Conservation (phyloP, 1,284 basidiomycete species). For the Boletus albobrunnescens region DNA sequence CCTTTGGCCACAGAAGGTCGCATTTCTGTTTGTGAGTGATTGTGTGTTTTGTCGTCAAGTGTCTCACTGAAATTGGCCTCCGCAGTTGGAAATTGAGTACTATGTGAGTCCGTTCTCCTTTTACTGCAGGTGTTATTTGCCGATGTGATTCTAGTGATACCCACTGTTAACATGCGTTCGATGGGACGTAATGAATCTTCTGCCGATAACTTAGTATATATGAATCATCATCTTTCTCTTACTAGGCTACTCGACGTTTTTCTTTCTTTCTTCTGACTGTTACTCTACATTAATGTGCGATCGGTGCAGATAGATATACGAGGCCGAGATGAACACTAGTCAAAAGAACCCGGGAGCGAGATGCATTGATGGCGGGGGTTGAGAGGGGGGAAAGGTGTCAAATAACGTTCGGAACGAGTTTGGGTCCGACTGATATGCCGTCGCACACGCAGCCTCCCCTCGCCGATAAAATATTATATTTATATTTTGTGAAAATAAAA, state of each 20-base stretch:
- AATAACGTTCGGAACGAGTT: conserved; percentile 3
- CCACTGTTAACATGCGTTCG: conserved; percentile 1
- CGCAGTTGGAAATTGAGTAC: conserved; percentile 75
- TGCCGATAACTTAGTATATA: conserved; percentile 14
- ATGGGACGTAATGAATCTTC: conserved; percentile 6
- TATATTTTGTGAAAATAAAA: conserved; percentile 3
- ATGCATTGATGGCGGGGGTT: background rate
- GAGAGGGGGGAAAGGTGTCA: background rate
- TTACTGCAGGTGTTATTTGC: background rate
- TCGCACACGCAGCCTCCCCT: conserved; percentile 4
- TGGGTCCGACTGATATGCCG: conserved; percentile 7
- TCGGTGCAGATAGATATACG: no score
- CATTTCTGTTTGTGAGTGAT: conserved; percentile 77
- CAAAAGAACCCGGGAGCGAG: background rate
- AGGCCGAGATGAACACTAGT: background rate
- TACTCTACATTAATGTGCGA: background rate
- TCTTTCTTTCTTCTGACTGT: conserved; percentile 1
- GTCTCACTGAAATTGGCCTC: conserved; percentile 1
- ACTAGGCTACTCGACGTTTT: conserved; percentile 4
- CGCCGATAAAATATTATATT: conserved; percentile 1
- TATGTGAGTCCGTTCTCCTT: conserved; percentile 44
- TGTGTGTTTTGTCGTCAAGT: conserved; percentile 1
- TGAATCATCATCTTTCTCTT: conserved; percentile 5
- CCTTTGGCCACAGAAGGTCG: conserved; percentile 73
- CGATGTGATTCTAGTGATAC: conserved; percentile 22